These are phyloP conservation scores for Bothriochloa decipiens DNA, from an alignment of 176 grass and related monocot genomes.

Conservation along the genomic window DNA sequence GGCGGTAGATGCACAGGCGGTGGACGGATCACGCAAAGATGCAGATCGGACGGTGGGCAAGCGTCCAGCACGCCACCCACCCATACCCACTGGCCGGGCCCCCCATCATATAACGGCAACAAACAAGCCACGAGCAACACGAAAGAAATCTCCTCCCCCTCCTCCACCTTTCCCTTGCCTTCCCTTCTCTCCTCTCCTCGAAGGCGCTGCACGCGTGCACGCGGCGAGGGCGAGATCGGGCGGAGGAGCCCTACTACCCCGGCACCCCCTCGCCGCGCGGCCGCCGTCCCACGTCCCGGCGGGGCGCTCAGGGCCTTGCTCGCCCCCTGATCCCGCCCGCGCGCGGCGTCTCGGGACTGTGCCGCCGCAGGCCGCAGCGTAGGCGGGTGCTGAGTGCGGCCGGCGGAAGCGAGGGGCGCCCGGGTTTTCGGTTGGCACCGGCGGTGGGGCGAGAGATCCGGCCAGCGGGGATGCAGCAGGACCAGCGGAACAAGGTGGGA, in stretches of 20 bases:
- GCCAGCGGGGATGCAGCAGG: conserved; percentile 70
- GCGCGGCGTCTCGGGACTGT: not conserved
- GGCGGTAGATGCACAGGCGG: not conserved
- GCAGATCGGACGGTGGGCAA: conserved; percentile 36
- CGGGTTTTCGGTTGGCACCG: not conserved
- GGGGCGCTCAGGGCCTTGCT: not conserved
- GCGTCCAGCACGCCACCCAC: not conserved
- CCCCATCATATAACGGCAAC: conserved; percentile 37
- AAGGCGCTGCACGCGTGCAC: not conserved
- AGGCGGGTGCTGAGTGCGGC: not conserved
- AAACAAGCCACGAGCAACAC: conserved; percentile 37
- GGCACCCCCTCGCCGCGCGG: not conserved
- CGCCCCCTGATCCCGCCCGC: not conserved
- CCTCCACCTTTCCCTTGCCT: not conserved
- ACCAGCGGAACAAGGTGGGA: conserved; percentile 74
- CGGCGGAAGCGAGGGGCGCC: conserved; percentile 10
- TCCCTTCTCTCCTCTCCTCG: conserved; percentile 6
- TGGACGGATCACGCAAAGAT: conserved; percentile 23
- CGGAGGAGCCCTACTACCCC: conserved; percentile 24
- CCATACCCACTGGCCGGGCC: not conserved
- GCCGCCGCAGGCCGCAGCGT: conserved; percentile 4
- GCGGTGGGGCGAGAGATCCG: conserved; percentile 45
- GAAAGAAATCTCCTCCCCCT: conserved; percentile 32
- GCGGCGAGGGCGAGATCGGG: conserved; percentile 44
- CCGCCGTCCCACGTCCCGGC: not conserved